Evolutionary conservation across 1,284 basidiomycete species (phyloP), one percentile per base, ranked within the genome.

Genomic region (Phylloboletellus chloephorus): DNA sequence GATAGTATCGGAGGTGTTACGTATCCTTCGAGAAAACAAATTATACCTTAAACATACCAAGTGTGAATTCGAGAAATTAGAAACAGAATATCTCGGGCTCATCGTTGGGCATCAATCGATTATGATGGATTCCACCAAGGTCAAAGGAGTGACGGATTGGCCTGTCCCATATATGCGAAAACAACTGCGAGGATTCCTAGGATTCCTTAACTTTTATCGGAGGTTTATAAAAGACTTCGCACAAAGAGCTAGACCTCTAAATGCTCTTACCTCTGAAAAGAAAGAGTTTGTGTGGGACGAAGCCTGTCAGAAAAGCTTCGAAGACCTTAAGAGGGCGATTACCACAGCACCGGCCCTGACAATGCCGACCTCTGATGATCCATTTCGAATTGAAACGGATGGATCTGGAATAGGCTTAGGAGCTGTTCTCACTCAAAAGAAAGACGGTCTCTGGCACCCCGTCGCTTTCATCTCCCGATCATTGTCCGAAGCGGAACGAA

Each of bases 141-240:
- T 73, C 1, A 13, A 57, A 11, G 58, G 56, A 1, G 50, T 73
- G 13, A 28, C 17, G 0, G 44, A 57, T 1, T 74, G 71, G 72
- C 64, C 61, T 0, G n/a, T 30, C 0, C 70, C 68, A 0, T 51
- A 34, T 5, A 57, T 25, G 2, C 37, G 63, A 15, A 52, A 54
- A 31, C 50, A 67, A 11, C 30, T 67, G 65, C 72, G 32, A 50
- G 54, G 9, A 65, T 67, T 49, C 71, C 65, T 52, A 2, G 38
- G 38, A 0, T 39, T 39, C 5, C 5, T 32, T 2, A 39, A 39
- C 24, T 39, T 39, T 7, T 75, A 73, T 40, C 43, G 64, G 0
- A 43, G 58, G 4, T 76, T 74, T 48, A 66, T 76, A n/a, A 20
- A 53, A 7, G 50, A 57, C 10, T 75, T 64, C 43, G 52, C 66